Evolutionary conservation across 441 rosid genomes (phyloP).

Genomic region (Erodium texanum): DNA sequence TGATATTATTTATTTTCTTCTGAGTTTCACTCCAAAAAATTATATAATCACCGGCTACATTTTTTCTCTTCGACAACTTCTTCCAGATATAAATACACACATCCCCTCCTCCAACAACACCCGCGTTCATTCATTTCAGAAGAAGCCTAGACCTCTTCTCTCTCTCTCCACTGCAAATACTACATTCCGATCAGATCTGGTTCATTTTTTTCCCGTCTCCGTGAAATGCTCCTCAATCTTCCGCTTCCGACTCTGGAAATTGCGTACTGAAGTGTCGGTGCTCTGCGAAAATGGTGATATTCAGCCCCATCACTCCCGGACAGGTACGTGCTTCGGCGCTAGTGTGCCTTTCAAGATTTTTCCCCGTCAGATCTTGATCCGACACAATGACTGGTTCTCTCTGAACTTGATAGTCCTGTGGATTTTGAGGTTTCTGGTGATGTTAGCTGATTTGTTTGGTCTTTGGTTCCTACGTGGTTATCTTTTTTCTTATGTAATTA

Average conservation of each 20-base stretch:
- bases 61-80: neutral
- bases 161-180: too few species aligned
- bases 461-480: neutral
- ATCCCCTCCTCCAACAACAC: neutral
- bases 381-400: neutral
- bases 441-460: neutral
- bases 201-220: neutral
- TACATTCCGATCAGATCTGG: slow-evolving; percentile 5
- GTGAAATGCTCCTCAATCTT: slow-evolving; percentile 23
- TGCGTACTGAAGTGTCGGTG: slow-evolving; percentile 6
- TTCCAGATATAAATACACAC: neutral
- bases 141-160: neutral
- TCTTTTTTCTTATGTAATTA: neutral
- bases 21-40: neutral
- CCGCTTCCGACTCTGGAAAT: neutral
- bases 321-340: slow-evolving; percentile 43
- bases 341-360: too few species aligned
- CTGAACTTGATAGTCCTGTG: neutral
- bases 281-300: slow-evolving; percentile 40
- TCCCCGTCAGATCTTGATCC: neutral
- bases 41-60: neutral
- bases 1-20: neutral
- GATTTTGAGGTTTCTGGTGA: neutral
- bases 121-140: neutral
- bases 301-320: slow-evolving; percentile 57